These are phyloP conservation scores for Rhododendron mucronatum DNA, from an alignment of 148 eudicot species.

Conservation along the genomic window DNA sequence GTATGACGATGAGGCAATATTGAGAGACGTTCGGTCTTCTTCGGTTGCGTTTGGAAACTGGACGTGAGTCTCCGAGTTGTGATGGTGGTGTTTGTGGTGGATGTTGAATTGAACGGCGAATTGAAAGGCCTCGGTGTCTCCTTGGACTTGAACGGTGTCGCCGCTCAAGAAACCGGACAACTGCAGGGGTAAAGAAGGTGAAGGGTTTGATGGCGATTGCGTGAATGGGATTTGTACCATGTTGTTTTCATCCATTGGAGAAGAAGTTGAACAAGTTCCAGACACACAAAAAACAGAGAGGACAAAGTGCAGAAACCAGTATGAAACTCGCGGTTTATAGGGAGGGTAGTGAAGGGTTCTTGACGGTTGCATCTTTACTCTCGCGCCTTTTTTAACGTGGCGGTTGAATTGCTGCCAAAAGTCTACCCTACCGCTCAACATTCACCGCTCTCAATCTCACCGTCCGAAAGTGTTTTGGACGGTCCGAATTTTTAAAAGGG, in stretches of 20 bases:
- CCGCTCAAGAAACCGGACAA: neutral
- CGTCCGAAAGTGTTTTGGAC: too few relatives aligned
- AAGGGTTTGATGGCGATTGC: neutral
- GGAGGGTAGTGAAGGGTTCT: neutral
- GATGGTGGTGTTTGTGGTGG: neutral
- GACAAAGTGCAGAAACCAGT: neutral
- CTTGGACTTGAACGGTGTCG: constrained; percentile 2
- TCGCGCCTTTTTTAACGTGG: neutral
- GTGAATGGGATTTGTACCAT: neutral
- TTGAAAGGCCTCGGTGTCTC: neutral
- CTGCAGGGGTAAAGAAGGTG: neutral
- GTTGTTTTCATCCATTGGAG: neutral
- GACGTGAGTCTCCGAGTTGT: neutral
- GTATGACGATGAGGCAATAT: neutral
- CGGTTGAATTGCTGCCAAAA: neutral
- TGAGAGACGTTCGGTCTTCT: neutral
- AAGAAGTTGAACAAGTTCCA: neutral
- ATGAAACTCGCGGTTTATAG: neutral
- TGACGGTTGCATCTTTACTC: neutral
- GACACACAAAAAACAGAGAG: neutral
- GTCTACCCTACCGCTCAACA: too few relatives aligned
- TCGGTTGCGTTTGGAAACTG: neutral
- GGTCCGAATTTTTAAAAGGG: too few relatives aligned
- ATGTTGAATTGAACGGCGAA: neutral
- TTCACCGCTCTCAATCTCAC: too few relatives aligned